Base-by-base conservation (phyloP, 768 basidiomycete genomes). In the Hypholoma fasciculare region DNA sequence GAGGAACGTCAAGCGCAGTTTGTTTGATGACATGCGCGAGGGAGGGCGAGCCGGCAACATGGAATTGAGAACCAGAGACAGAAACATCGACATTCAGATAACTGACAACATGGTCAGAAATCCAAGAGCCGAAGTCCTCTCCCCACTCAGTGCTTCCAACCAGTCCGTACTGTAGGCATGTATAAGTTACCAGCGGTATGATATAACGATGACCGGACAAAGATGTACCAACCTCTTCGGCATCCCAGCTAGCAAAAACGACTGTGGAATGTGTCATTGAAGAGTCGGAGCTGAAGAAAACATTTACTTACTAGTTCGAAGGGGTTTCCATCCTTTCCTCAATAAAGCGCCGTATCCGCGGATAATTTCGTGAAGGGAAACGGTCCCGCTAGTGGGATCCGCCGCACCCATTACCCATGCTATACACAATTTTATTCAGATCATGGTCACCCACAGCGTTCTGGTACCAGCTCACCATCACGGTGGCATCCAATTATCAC, bases 141-240 rank as follows among this genome's bases (percentile, higher is more conserved):
- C 87, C 94, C 83, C 89, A 96, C 72, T 98, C 96, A 3, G 92
- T 96, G 65, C 88, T 90, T 26, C 96, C 96, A 38, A 92, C 69
- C 42, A 94, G 79, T 23, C 90, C 91, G 49, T 79, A 79, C 78
- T 82, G 51, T 6, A 34, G 9, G 30, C 7, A 34, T 34, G 6
- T 34, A 13, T 38, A 44, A 13, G 49, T 42, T 26, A 27, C 9
- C 40, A 13, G 34, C 67, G 43, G 62, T 53, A 52, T 38, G 46
- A 26, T 42, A 30, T 14, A 8, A 3, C n/a, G 23, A 44, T 14
- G 26, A 48, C 5, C 14, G 54, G 30, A 47, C 19, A 37, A 42
- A n/a, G 17, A 67, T 17, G 66, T 14, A 20, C 86, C 81, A 67
- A 82, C 78, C 75, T 88, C 87, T 67, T 90, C 89, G 2, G 81